Percentiles rank a stretch among this genome's conserved stretches.
These are phyloP conservation scores for Candida hungchunana DNA, from an alignment of 805 yeast genomes.

Conservation along the genomic window DNA sequence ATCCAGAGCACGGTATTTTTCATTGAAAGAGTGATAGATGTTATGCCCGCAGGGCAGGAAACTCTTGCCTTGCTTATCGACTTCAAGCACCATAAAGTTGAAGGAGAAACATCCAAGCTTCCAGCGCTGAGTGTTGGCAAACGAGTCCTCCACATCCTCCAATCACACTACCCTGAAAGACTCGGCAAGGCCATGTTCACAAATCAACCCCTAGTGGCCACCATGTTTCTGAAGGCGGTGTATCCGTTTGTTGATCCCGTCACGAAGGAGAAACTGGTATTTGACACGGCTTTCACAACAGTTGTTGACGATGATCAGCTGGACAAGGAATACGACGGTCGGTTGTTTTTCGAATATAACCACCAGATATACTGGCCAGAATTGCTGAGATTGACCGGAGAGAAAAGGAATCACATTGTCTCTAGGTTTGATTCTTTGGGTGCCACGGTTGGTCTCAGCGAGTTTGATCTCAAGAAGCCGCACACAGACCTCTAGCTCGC, in stretches of 20 bases:
- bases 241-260: conserved; percentile 94
- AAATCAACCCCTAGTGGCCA: conserved; percentile 87
- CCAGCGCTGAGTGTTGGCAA: conserved; percentile 84
- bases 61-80: conserved; percentile 85
- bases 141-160: conserved; percentile 86
- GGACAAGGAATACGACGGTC: conserved; percentile 80
- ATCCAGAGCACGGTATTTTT: conserved; percentile 89
- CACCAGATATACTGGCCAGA: conserved; percentile 78
- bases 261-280: conserved; percentile 88
- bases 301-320: conserved; percentile 79
- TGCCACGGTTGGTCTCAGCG: conserved; percentile 67
- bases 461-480: conserved; percentile 64
- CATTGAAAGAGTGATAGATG: conserved; percentile 86
- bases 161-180: conserved; percentile 95
- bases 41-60: conserved; percentile 95
- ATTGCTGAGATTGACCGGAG: conserved; percentile 53
- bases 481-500: conserved; percentile 1
- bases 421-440: conserved; percentile 70
- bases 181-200: conserved; percentile 86
- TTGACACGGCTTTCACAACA: conserved; percentile 77
- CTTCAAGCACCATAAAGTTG: conserved; percentile 64
- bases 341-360: conserved; percentile 72
- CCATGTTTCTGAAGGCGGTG: conserved; percentile 84
- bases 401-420: conserved; percentile 55
- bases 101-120: conserved; percentile 48